Base-by-base conservation (phyloP, 805 yeast genomes). In the Metschnikowia lunata region DNA sequence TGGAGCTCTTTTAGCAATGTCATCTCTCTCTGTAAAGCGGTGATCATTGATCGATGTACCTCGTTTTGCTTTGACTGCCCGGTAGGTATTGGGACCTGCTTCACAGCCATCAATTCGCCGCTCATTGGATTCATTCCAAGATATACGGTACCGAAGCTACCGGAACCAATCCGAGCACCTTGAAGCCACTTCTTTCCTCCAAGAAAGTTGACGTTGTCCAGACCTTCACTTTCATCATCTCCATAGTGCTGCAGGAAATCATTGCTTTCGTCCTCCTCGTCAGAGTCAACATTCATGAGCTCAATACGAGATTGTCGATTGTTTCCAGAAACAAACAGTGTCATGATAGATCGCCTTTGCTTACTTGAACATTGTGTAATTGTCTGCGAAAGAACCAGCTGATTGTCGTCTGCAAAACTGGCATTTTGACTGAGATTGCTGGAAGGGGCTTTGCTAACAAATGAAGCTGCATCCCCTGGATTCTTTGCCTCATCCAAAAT, bases 31-130 rank as follows among this genome's bases (percentile, higher is more conserved):
- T 85, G 88, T 47, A 88, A 63, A 0, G 96, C 95, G 50, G 84
- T 88, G 12, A 86, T 78, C 84, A 89, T 82, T 6, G 74, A 62
- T 30, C 57, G 57, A 39, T 64, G 67, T 47, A 57, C 55, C 36
- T 63, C 66, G 35, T 42, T 45, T 30, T 57, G 47, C 37, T 69
- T 50, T 42, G 69, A 63, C 56, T 48, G 54, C 30, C 71, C 69
- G 30, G 67, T 63, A 1, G 85, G 83, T 13, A 90, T 61, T 37
- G 83, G 85, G 1, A 93, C 97, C 61, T 90, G 97, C 59, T 93
- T 93, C 14, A 93, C 97, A 1, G 98, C 99, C 96, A 91, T 88
- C 40, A 93, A 71, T 60, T 89, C 98, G 35, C 99, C 99, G 0
- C 96, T 89, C 30, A 83, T 65, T 1, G 96, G 85, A 60, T 90